Percentiles rank a stretch among this genome's conserved stretches.
Conservation (phyloP, 495 filamentous ascomycete genomes). For the Penicillium cosmopolitanum region DNA sequence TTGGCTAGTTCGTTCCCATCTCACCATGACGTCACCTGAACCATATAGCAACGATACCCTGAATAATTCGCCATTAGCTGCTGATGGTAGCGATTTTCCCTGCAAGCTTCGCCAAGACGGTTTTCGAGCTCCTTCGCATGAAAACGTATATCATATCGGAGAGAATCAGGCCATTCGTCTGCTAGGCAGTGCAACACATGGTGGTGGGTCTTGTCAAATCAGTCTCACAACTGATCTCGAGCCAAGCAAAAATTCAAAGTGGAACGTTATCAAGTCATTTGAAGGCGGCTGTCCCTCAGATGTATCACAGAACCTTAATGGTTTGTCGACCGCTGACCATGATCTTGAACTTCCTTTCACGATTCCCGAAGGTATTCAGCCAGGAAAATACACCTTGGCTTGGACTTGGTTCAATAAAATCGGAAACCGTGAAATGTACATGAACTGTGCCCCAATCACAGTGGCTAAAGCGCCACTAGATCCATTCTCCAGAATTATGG, state of each 20-base stretch:
- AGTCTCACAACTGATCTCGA: conserved; percentile 71
- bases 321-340: conserved; percentile 15
- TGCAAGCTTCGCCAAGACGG: conserved; percentile 57
- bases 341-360: conserved; percentile 39
- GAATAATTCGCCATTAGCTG: conserved; percentile 61
- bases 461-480: conserved; percentile 53
- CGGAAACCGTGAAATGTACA: conserved; percentile 88
- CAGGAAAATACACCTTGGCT: conserved; percentile 65
- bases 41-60: conserved; percentile 58
- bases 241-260: conserved; percentile 54
- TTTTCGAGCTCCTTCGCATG: conserved; percentile 19
- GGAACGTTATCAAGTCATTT: conserved; percentile 76
- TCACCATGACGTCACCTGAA: conserved; percentile 67
- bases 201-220: conserved; percentile 84
- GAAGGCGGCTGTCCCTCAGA: conserved; percentile 73
- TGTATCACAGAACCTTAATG: conserved; percentile 34
- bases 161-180: conserved; percentile 29
- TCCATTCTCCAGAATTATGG: conserved; percentile 24
- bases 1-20: conserved; percentile 47
- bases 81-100: conserved; percentile 68
- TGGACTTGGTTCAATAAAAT: conserved; percentile 90
- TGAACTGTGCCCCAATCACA: conserved; percentile 79
- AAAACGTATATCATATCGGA: conserved; percentile 35
- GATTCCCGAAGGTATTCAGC: conserved; percentile 41
- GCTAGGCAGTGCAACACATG: conserved; percentile 63